Evolutionary conservation across 1,284 basidiomycete genomes (phyloP).

Genomic region (Irpex sp.): DNA sequence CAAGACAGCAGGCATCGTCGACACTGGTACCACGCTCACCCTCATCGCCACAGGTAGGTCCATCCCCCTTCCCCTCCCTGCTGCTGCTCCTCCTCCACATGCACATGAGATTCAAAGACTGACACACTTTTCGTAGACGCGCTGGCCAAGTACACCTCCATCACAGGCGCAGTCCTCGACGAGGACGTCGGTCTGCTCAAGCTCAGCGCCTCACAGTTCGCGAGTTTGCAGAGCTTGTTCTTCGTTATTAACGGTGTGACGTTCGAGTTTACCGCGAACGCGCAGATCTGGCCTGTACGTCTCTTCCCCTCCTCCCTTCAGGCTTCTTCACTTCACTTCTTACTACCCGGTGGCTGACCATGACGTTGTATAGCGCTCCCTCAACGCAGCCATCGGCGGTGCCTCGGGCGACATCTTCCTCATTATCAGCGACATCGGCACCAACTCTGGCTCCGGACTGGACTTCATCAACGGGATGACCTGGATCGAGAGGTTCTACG

Average conservation of each 20-base stretch:
- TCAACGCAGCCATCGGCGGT: slow-evolving; percentile 10
- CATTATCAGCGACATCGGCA: slow-evolving; percentile 10
- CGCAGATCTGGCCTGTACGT: slow-evolving; percentile 54
- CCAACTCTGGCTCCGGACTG: slow-evolving; percentile 8
- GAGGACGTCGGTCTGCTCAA: slow-evolving; percentile 22
- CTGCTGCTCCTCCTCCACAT: neutral
- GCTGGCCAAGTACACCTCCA: slow-evolving; percentile 20
- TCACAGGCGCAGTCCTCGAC: slow-evolving; percentile 25
- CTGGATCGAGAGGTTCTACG: slow-evolving; percentile 14
- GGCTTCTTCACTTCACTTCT: too few species aligned
- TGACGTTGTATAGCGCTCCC: slow-evolving; percentile 1
- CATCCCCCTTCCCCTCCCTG: neutral
- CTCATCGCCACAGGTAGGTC: slow-evolving; percentile 31
- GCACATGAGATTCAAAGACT: neutral
- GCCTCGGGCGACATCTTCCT: slow-evolving; percentile 8
- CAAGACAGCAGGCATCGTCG: slow-evolving; percentile 26
- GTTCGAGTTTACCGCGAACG: slow-evolving; percentile 49
- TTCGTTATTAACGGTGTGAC: slow-evolving; percentile 25
- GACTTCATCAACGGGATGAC: slow-evolving; percentile 15
- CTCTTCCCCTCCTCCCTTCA: slow-evolving; percentile 13
- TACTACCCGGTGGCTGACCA: too few species aligned
- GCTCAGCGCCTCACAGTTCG: slow-evolving; percentile 21
- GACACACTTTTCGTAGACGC: slow-evolving; percentile 16
- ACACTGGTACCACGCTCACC: slow-evolving; percentile 32
- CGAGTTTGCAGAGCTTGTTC: slow-evolving; percentile 26